A percentile compares a stretch with the other conserved stretches of the same genome.
Conservation (phyloP, 1,284 basidiomycete species). For the Cryptococcus neoformans region DNA sequence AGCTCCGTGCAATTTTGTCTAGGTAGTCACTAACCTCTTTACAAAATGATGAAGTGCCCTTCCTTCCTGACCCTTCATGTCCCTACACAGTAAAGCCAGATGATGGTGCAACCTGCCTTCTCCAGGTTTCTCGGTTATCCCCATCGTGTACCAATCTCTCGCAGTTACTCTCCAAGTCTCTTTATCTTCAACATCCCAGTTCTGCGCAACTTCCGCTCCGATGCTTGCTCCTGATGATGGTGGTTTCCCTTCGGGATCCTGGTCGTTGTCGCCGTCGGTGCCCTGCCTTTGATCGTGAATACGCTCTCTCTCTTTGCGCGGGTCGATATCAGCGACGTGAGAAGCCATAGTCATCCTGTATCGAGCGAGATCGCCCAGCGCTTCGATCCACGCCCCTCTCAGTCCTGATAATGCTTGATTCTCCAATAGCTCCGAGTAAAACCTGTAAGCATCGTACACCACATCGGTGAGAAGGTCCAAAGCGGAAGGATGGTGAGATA, state of each 20-base stretch:
- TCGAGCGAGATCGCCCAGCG: constrained; percentile 89
- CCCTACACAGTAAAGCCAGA: constrained; percentile 80
- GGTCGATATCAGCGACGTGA: constrained; percentile 41
- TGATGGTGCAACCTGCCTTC: constrained; percentile 92
- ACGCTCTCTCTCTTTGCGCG: constrained; percentile 1
- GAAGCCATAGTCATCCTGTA: constrained; percentile 88
- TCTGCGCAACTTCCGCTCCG: constrained; percentile 77
- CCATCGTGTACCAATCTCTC: constrained; percentile 87
- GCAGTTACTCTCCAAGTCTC: constrained; percentile 90
- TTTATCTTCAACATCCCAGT: constrained; percentile 86
- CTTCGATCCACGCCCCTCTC: constrained; percentile 87
- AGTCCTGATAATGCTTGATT: constrained; percentile 69
- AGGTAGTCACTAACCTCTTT: constrained; percentile 66
- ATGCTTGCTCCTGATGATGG: constrained; percentile 63
- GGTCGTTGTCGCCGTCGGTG: constrained; percentile 5
- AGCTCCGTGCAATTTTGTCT: neutral
- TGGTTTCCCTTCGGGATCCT: constrained; percentile 23
- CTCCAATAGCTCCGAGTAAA: constrained; percentile 87
- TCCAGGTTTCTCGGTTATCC: constrained; percentile 82
- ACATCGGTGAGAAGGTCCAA: constrained; percentile 81
- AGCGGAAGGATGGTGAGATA: constrained; percentile 36
- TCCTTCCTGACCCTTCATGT: constrained; percentile 78
- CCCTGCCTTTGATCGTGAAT: neutral
- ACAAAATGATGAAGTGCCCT: constrained; percentile 86
- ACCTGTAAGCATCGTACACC: constrained; percentile 91